Evolutionary conservation across 1,284 basidiomycete genomes (phyloP).

Genomic region (Psilocybe mexicana): DNA sequence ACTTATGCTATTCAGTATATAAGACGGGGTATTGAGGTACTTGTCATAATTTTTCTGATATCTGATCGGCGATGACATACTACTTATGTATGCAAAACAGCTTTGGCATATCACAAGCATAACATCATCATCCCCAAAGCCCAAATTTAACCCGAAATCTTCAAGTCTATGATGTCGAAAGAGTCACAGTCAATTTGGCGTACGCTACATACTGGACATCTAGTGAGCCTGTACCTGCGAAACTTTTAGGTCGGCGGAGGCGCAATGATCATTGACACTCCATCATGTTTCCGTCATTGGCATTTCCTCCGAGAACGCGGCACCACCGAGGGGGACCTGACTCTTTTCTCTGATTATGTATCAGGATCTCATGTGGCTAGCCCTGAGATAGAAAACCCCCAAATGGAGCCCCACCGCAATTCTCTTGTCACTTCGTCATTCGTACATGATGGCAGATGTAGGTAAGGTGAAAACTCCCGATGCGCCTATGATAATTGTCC

Average conservation of each 20-base stretch:
- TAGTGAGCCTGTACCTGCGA: neutral
- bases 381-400: conserved; percentile 10
- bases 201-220: neutral
- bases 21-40: neutral
- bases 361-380: conserved; percentile 12
- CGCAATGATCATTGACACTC: neutral
- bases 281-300: neutral
- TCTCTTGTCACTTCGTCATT: conserved; percentile 1
- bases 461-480: neutral
- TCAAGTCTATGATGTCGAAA: too few species aligned
- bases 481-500: neutral
- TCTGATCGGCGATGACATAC: too few species aligned
- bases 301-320: conserved; percentile 2
- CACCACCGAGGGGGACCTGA: conserved; percentile 4
- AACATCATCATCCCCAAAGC: too few species aligned
- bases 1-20: neutral
- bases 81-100: too few species aligned
- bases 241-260: neutral
- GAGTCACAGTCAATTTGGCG: neutral
- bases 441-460: neutral
- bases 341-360: neutral
- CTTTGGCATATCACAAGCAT: too few species aligned
- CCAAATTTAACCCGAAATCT: too few species aligned
- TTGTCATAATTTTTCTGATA: neutral
- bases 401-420: neutral